Evolutionary conservation across 768 basidiomycete species (phyloP), one percentile per base, ranked within the genome.

Genomic region (Rhizopogon sp.): DNA sequence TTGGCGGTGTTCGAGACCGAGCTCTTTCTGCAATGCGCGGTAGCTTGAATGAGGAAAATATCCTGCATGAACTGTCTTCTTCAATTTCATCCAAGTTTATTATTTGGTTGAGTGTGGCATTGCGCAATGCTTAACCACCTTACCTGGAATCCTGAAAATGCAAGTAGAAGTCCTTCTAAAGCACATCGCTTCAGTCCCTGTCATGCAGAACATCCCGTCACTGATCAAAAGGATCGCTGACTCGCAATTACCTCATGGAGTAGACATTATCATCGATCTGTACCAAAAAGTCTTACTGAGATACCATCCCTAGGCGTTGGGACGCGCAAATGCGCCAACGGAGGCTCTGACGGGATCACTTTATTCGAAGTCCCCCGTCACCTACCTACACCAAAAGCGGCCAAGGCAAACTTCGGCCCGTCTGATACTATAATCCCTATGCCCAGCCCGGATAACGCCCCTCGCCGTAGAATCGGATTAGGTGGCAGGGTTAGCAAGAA

Each of bases 101-200:
- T 2, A 1, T 2, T 22, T 42, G 3, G 5, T 54, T 6, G 14
- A 25, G 3, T 17, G 4, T 4, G 40, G 13, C 13, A 4, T 6
- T 28, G 28, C 25, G 14, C 16, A 14, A 7, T 20, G 16, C 35
- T 16, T 39, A 31, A 14, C 28, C 35, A 22, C 40, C 37, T 7
- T 6, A 50, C 6, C 11, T 13, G 39, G 9, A 25, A 16, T 17
- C 37, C 39, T 70, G 9, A 54, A 64, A 37, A 59, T 66, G 59
- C 58, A 70, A 9, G 60, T 68, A 3, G 60, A 68, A 14, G 10
- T 64, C 9, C 40, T 70, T 11, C 59, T 62, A 45, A 3, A 55
- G 0, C 35, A 56, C 40, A 58, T 67, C 3, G 54, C 55, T 14
- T 64, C 67, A 0, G 51, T 37, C 3, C 11, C 53, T 0, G 57